Percentiles rank a stretch among this genome's conserved stretches.
Conservation (phyloP, 1,139 yeast species). For the Lodderomyces orthopsilosis region DNA sequence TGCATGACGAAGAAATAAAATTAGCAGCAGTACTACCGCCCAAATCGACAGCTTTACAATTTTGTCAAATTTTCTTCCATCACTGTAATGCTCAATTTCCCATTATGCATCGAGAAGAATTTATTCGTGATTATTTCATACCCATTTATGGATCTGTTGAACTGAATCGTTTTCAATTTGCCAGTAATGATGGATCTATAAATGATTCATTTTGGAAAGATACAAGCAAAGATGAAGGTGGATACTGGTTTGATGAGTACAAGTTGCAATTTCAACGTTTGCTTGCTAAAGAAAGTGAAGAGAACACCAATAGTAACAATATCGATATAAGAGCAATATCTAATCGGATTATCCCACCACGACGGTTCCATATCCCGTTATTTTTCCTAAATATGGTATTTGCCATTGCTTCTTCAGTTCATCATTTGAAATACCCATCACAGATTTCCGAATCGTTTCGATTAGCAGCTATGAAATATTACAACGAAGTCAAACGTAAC, state of each 20-base stretch:
- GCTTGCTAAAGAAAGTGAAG: conserved; percentile 2
- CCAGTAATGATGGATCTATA: conserved; percentile 44
- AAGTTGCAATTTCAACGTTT: conserved; percentile 17
- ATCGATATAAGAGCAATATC: conserved; percentile 25
- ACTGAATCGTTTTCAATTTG: conserved; percentile 49
- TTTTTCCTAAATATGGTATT: conserved; percentile 72
- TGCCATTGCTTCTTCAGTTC: conserved; percentile 77
- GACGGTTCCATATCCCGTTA: conserved; percentile 38
- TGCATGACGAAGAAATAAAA: conserved; percentile 8
- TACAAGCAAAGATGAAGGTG: neutral
- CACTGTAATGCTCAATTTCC: conserved; percentile 84
- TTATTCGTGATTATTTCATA: conserved; percentile 60
- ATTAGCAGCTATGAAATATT: conserved; percentile 61
- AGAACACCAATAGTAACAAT: neutral
- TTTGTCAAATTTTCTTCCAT: conserved; percentile 67
- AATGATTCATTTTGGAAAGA: conserved; percentile 5
- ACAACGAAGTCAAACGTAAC: conserved; percentile 58
- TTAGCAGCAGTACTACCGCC: conserved; percentile 63
- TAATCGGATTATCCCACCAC: conserved; percentile 44
- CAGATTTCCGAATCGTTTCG: conserved; percentile 71
- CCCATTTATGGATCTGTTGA: conserved; percentile 67
- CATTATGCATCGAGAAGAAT: conserved; percentile 74
- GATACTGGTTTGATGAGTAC: conserved; percentile 11
- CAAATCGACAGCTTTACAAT: conserved; percentile 64
- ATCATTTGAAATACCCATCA: conserved; percentile 66